phyloP scores from a whole-genome alignment of 148 eudicot genomes.

The Talinum fruticosum region DNA sequence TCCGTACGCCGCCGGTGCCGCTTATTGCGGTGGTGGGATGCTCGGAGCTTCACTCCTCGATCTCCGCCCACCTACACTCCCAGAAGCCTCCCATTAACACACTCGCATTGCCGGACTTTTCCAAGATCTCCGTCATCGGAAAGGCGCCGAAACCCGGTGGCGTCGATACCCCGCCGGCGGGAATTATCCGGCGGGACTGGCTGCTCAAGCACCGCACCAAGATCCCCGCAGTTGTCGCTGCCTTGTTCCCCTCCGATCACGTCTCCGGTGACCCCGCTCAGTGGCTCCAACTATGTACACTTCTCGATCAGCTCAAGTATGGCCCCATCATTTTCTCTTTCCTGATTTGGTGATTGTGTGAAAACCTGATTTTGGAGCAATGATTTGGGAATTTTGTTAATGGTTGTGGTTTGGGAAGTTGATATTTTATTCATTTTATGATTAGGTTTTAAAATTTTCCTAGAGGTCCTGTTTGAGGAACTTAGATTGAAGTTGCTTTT shows the following conservation, averaged over 20 bases:
- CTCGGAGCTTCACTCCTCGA: constrained; percentile 62
- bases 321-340: neutral
- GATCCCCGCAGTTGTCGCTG: constrained; percentile 76
- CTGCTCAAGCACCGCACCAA: constrained; percentile 74
- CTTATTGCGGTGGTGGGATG: constrained; percentile 61
- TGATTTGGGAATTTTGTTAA: neutral
- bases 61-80: constrained; percentile 73
- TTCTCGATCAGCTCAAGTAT: constrained; percentile 82
- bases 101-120: constrained; percentile 87
- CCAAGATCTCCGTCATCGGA: constrained; percentile 58
- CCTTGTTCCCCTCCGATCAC: constrained; percentile 51
- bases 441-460: neutral
- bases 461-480: neutral
- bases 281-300: constrained; percentile 81
- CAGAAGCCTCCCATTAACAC: constrained; percentile 84
- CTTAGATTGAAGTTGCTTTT: neutral
- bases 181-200: constrained; percentile 82
- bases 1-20: constrained; percentile 90
- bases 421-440: neutral
- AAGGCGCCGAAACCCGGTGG: constrained; percentile 27
- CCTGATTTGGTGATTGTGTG: neutral
- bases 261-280: constrained; percentile 85
- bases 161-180: constrained; percentile 24
- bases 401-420: neutral
- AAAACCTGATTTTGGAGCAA: constrained; percentile 1